These are phyloP conservation scores for Aspergillus affinis DNA, from an alignment of 495 filamentous ascomycete genomes.

Conservation along the genomic window DNA sequence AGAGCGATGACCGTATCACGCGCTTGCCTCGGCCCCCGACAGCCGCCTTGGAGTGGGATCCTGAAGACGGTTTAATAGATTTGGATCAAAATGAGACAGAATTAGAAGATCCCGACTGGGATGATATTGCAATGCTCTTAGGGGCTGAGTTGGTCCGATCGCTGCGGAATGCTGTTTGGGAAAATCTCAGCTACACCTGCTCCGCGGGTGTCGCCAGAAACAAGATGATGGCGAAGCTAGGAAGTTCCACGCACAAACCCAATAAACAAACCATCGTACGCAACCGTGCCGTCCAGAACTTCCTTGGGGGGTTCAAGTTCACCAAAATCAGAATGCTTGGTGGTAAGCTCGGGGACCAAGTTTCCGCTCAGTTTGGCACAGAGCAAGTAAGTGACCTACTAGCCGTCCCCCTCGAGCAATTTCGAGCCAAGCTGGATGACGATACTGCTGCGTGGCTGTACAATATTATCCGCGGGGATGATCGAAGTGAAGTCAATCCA, in stretches of 20 bases:
- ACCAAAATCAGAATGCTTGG: slow-evolving; percentile 95
- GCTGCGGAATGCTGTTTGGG: slow-evolving; percentile 64
- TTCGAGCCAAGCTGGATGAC: slow-evolving; percentile 77
- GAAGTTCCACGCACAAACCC: slow-evolving; percentile 87
- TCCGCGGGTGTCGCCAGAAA: slow-evolving; percentile 85
- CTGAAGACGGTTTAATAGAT: slow-evolving; percentile 72
- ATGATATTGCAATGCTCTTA: slow-evolving; percentile 84
- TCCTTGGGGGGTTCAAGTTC: slow-evolving; percentile 84
- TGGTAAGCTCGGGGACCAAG: slow-evolving; percentile 91
- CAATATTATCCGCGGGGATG: slow-evolving; percentile 79
- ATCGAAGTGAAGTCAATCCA: slow-evolving; percentile 84
- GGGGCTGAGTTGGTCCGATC: slow-evolving; percentile 85
- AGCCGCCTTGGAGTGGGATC: slow-evolving; percentile 76
- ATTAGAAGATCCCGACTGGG: slow-evolving; percentile 88
- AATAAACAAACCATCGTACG: slow-evolving; percentile 90
- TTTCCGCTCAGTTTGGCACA: slow-evolving; percentile 73
- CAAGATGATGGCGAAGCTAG: slow-evolving; percentile 94
- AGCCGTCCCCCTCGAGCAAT: slow-evolving; percentile 67
- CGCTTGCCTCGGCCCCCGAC: slow-evolving; percentile 71
- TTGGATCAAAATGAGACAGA: slow-evolving; percentile 70
- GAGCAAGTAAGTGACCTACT: slow-evolving; percentile 78
- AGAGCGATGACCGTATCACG: slow-evolving; percentile 70
- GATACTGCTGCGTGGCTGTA: slow-evolving; percentile 90
- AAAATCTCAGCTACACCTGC: slow-evolving; percentile 79
- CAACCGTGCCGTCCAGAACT: slow-evolving; percentile 75